Evolutionary conservation across 306 rosid species (phyloP).

Genomic region (Erythrophleum fordii): DNA sequence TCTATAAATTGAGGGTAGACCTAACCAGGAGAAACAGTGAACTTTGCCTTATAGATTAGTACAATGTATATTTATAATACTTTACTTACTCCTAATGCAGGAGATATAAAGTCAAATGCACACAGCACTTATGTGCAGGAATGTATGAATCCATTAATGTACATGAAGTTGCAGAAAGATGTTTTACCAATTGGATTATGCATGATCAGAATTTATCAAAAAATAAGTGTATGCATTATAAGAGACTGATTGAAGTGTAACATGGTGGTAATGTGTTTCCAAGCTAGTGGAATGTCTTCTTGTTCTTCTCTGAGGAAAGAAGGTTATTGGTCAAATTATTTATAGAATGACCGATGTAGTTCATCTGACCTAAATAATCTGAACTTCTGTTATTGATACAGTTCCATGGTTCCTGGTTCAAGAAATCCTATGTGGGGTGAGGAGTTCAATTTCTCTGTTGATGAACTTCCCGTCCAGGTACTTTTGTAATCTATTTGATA

Average conservation of each 20-base stretch:
- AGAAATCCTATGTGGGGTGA: slow-evolving; percentile 99
- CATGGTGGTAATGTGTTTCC: slow-evolving; percentile 29
- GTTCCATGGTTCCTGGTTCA: slow-evolving; percentile 99
- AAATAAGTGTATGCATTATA: slow-evolving; percentile 3
- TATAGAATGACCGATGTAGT: slow-evolving; percentile 8
- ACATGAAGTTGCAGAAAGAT: slow-evolving; percentile 15
- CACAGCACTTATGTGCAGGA: not conserved
- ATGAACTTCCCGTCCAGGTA: slow-evolving; percentile 98
- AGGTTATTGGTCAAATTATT: slow-evolving; percentile 25
- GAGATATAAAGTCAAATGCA: slow-evolving; percentile 3
- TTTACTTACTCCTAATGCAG: not conserved
- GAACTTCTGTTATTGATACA: slow-evolving; percentile 51
- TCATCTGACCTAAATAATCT: slow-evolving; percentile 32
- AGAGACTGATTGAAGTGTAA: slow-evolving; percentile 16
- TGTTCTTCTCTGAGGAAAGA: slow-evolving; percentile 3
- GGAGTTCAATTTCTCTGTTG: slow-evolving; percentile 93
- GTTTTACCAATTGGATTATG: slow-evolving; percentile 21
- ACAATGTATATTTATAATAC: not conserved
- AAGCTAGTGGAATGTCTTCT: slow-evolving; percentile 14
- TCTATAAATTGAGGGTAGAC: slow-evolving; percentile 23
- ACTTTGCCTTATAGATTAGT: slow-evolving; percentile 28
- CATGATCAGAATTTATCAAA: slow-evolving; percentile 3
- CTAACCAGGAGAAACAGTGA: slow-evolving; percentile 18
- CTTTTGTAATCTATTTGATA: slow-evolving; percentile 26
- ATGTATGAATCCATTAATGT: not conserved